Evolutionary conservation across 768 basidiomycete species (phyloP).

Genomic region (Boletus vermiculosoides): DNA sequence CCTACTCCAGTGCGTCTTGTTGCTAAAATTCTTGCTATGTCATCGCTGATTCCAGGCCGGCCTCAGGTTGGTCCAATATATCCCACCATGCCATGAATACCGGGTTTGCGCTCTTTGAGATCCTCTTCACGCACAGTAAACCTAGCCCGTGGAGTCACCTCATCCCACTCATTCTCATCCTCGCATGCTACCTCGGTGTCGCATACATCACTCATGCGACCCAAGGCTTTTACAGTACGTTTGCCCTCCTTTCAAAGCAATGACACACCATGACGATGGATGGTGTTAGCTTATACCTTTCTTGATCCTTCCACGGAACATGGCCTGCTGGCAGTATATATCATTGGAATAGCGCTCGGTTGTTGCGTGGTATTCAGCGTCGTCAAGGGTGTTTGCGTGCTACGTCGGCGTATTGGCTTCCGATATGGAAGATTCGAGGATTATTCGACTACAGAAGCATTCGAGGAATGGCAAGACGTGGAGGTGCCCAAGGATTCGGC

Average conservation of each 20-base stretch:
- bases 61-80: slow-evolving; percentile 57
- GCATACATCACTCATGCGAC: slow-evolving; percentile 65
- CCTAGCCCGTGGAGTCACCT: slow-evolving; percentile 55
- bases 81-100: slow-evolving; percentile 63
- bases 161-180: slow-evolving; percentile 44
- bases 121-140: slow-evolving; percentile 50
- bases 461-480: slow-evolving; percentile 50
- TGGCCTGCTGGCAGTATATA: slow-evolving; percentile 54
- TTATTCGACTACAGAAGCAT: slow-evolving; percentile 17
- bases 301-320: slow-evolving; percentile 50
- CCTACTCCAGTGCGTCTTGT: slow-evolving; percentile 38
- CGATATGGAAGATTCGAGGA: slow-evolving; percentile 12
- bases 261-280: slow-evolving; percentile 1
- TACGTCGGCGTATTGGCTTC: slow-evolving; percentile 38
- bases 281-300: slow-evolving; percentile 58
- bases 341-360: slow-evolving; percentile 56
- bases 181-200: slow-evolving; percentile 58
- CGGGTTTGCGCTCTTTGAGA: slow-evolving; percentile 55
- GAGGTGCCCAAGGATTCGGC: slow-evolving; percentile 18
- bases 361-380: slow-evolving; percentile 52
- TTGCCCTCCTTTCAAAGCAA: not conserved
- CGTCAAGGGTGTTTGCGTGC: slow-evolving; percentile 40
- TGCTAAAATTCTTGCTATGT: not conserved
- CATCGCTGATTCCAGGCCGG: not conserved
- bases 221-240: slow-evolving; percentile 65